These are phyloP conservation scores for Paracoccidioides lutzii DNA, from an alignment of 2,329 filamentous ascomycete genomes.

Conservation along the genomic window DNA sequence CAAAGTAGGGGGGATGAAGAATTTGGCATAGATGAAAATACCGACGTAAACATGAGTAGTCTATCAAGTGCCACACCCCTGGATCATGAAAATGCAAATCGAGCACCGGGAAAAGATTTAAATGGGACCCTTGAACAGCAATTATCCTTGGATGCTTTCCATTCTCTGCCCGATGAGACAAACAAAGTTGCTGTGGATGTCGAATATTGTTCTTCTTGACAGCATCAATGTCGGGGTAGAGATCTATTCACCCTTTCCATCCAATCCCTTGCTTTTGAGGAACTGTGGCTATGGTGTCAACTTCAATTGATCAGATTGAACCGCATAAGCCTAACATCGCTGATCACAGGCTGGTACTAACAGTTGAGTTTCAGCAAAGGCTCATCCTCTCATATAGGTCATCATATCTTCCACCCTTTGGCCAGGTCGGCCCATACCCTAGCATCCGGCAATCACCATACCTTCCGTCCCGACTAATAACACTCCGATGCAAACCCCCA, in stretches of 20 bases:
- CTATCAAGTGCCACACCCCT: background rate
- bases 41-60: background rate
- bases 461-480: no score
- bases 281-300: background rate
- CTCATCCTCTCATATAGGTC: no score
- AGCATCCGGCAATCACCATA: no score
- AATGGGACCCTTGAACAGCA: background rate
- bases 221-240: background rate
- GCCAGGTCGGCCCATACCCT: no score
- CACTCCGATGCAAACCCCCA: no score
- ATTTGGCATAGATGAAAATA: background rate
- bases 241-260: background rate
- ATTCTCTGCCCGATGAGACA: background rate
- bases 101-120: background rate
- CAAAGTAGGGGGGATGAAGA: slow-evolving; percentile 9
- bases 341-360: no score
- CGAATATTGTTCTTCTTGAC: background rate
- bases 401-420: no score
- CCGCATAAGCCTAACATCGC: no score
- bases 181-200: background rate
- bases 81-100: background rate
- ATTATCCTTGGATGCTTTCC: background rate
- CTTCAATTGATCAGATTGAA: background rate
- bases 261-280: background rate
- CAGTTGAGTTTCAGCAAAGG: no score